These are phyloP conservation scores for Gossypium ekmanianum DNA, from an alignment of 345 rosid genomes.

Conservation along the genomic window DNA sequence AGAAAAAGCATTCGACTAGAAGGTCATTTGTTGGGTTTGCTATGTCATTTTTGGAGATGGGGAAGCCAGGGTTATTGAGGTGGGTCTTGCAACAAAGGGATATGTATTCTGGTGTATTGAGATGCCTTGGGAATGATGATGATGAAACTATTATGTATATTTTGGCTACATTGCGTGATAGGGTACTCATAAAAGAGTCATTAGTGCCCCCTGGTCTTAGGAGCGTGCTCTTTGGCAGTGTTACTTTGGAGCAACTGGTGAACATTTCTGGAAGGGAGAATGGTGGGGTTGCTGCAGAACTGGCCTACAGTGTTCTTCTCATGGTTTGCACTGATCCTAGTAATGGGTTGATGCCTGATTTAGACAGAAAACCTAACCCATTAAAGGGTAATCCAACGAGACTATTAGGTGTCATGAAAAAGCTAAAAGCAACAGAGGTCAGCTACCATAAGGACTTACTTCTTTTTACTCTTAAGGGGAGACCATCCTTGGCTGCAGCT, in stretches of 20 bases:
- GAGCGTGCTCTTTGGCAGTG: constrained; percentile 86
- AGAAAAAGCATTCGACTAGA: constrained; percentile 51
- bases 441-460: constrained; percentile 76
- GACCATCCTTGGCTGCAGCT: constrained; percentile 64
- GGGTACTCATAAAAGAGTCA: constrained; percentile 66
- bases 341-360: constrained; percentile 88
- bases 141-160: constrained; percentile 59
- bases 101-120: constrained; percentile 74
- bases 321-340: constrained; percentile 76
- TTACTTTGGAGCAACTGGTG: constrained; percentile 66
- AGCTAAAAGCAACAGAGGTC: constrained; percentile 62
- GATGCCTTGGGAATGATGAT: constrained; percentile 64
- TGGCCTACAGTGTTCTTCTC: constrained; percentile 67
- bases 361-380: constrained; percentile 41
- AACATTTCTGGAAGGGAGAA: constrained; percentile 61
- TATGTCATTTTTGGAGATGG: constrained; percentile 82
- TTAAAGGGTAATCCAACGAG: constrained; percentile 71
- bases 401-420: constrained; percentile 79
- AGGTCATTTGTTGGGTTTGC: constrained; percentile 73
- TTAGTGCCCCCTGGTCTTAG: constrained; percentile 70
- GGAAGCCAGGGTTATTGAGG: constrained; percentile 71
- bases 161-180: constrained; percentile 58
- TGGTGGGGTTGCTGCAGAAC: constrained; percentile 45
- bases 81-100: constrained; percentile 76
- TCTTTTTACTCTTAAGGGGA: constrained; percentile 63